Evolutionary conservation across 345 rosid genomes (phyloP).

Genomic region (Mangifera indica): DNA sequence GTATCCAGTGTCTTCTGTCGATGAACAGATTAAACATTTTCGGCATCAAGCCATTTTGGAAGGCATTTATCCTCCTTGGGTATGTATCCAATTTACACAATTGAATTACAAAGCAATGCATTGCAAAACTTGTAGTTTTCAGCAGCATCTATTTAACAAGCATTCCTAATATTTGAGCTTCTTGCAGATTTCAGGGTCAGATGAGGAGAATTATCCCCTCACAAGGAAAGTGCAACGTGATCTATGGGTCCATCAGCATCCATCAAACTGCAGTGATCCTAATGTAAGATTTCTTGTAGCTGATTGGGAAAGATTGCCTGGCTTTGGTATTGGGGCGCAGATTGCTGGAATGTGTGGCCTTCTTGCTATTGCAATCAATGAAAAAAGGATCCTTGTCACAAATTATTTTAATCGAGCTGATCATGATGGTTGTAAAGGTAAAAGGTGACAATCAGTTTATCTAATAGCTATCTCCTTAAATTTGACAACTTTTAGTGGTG

Average conservation of each 20-base stretch:
- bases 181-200: conserved; percentile 70
- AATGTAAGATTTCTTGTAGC: conserved; percentile 70
- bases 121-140: too few species aligned
- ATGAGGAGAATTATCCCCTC: conserved; percentile 85
- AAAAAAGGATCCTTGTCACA: conserved; percentile 76
- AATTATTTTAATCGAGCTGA: conserved; percentile 81
- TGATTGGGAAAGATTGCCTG: conserved; percentile 85
- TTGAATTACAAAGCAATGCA: background rate
- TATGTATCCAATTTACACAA: conserved; percentile 33
- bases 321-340: conserved; percentile 95
- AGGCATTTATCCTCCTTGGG: conserved; percentile 87
- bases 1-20: conserved; percentile 31
- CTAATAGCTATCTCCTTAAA: too few species aligned
- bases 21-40: conserved; percentile 31
- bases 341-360: conserved; percentile 88
- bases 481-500: too few species aligned
- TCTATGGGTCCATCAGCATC: conserved; percentile 95
- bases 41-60: conserved; percentile 37
- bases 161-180: background rate
- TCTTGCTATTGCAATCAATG: conserved; percentile 74
- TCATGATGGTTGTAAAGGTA: conserved; percentile 88
- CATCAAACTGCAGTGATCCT: conserved; percentile 60
- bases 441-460: background rate
- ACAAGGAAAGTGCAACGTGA: conserved; percentile 88
- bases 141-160: background rate